Base-by-base conservation (phyloP, 1,284 basidiomycete genomes). In the Chalciporus sp. region DNA sequence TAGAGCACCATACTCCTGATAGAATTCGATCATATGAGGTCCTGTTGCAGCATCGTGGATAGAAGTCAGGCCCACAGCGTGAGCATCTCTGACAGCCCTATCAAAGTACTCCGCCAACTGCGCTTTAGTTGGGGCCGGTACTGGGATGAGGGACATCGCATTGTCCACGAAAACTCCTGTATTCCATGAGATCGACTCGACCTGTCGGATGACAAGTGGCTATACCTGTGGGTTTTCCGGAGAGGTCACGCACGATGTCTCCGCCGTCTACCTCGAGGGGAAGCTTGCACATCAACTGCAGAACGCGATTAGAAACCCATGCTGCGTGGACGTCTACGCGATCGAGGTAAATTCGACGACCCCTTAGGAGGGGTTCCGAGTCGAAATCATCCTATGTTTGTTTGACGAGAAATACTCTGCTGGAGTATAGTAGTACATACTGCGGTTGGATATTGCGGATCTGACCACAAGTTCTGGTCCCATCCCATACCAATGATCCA, bases 401-500 rank as follows among this genome's bases (percentile, higher is more conserved):
- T 37, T 53, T 4, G 46, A 31, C 14, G 43, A 27, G 20, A 20
- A 11, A 46, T 7, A 31, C 47, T 40, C 9, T 10, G 45, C 5
- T 12, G 27, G 20, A 31, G 26, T 42, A 11, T 4, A 44, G 44
- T 28, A 39, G 19, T 1, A 69, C 84, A 48, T 60, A 93, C 93
- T 5, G 91, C 88, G 23, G 82, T 88, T 1, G 95, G 94, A 64
- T 94, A 95, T 27, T 78, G 70, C 26, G 80, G 73, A 17, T 77
- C 81, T 1, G 79, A 61, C 88, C 88, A 90, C 54, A 81, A 77
- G 5, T 90, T 96, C 70, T 98, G 94, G 67, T 98, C 92, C 94
- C 95, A 98, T 6, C 94, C 95, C 75, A 90, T 83, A 4, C 93
- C 95, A 61, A 87, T 76, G 51, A 97, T 83, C 92, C 92, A 96